Conservation (phyloP, 1,284 basidiomycete species). For the Ceratobasidium papillatum region DNA sequence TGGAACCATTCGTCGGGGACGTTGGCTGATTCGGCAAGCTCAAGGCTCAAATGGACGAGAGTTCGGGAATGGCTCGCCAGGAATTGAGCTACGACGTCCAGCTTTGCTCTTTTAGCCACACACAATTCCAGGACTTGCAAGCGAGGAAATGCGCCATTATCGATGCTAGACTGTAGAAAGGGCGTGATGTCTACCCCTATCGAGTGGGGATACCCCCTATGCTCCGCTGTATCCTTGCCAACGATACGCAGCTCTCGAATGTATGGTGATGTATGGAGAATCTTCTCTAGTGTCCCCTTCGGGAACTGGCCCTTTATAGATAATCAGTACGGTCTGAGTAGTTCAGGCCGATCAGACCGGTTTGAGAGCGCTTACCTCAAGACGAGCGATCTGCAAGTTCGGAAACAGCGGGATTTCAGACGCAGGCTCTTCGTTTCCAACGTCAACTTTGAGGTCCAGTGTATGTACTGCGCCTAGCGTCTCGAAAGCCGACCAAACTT, state of each 20-base stretch:
- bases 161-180: not conserved
- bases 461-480: not conserved
- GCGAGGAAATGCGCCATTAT: not conserved
- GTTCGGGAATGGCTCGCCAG: not conserved
- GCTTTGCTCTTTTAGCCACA: not conserved
- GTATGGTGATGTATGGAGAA: constrained; percentile 21
- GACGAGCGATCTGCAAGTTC: not conserved
- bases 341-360: not conserved
- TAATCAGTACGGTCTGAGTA: not conserved
- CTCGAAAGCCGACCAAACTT: constrained; percentile 8
- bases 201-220: not conserved
- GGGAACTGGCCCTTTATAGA: not conserved
- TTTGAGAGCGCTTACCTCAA: not conserved
- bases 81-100: not conserved
- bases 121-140: not conserved
- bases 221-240: constrained; percentile 4
- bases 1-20: not conserved
- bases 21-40: not conserved
- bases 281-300: not conserved
- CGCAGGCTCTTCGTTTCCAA: not conserved
- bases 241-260: constrained; percentile 8
- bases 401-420: constrained; percentile 3
- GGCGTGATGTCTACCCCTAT: not conserved
- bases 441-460: not conserved
- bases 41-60: not conserved